These are phyloP conservation scores for Penicillium griseofulvum DNA, from an alignment of 2,329 filamentous ascomycete species.

Conservation along the genomic window DNA sequence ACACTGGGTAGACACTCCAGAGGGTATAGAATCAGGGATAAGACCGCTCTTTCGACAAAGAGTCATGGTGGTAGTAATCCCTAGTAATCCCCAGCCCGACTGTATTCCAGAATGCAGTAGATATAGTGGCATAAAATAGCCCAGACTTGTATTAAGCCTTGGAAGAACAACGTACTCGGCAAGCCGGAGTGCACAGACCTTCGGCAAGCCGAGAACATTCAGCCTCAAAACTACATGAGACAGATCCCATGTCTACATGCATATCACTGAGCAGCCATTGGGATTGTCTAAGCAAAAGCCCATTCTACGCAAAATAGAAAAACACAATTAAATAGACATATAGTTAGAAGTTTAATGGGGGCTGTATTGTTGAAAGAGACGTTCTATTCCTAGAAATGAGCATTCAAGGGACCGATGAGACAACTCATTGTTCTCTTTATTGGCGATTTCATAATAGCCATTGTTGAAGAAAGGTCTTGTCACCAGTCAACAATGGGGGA, in stretches of 20 bases:
- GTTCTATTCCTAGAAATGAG: neutral
- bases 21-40: neutral
- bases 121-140: neutral
- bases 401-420: neutral
- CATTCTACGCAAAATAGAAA: neutral
- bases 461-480: neutral
- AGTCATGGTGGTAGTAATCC: neutral
- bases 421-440: conserved; percentile 1
- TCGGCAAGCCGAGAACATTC: neutral
- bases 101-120: neutral
- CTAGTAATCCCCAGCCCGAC: neutral
- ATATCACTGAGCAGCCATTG: neutral
- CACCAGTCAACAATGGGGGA: neutral
- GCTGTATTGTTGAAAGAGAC: neutral
- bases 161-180: neutral
- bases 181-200: neutral
- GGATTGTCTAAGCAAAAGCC: neutral
- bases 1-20: neutral
- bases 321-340: neutral
- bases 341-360: neutral
- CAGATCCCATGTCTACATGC: neutral
- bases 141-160: neutral
- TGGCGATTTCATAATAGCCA: neutral
- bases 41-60: neutral
- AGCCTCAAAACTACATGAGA: neutral